phyloP scores from a whole-genome alignment of 2,329 filamentous ascomycete species.

The Penicillium sp. region DNA sequence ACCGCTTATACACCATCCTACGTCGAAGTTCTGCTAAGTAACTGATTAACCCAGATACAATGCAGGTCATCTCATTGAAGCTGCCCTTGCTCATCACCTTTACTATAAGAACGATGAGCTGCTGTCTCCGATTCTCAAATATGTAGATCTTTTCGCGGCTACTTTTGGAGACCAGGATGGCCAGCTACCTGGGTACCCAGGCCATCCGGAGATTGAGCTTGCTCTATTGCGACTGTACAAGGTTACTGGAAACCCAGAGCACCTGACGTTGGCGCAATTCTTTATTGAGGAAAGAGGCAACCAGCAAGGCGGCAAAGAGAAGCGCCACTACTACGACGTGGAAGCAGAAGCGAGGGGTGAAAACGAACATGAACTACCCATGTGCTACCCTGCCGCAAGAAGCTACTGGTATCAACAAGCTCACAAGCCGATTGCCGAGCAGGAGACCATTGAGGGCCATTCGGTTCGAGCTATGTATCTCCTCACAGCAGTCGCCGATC shows the following conservation, averaged over 20 bases:
- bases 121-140: conserved; percentile 60
- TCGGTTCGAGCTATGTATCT: conserved; percentile 67
- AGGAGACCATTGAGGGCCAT: conserved; percentile 64
- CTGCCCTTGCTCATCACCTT: conserved; percentile 62
- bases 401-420: conserved; percentile 59
- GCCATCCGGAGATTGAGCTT: conserved; percentile 63
- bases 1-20: neutral
- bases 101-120: conserved; percentile 60
- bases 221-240: conserved; percentile 56
- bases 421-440: conserved; percentile 61
- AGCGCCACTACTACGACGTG: conserved; percentile 61
- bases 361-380: conserved; percentile 54
- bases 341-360: conserved; percentile 61
- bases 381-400: conserved; percentile 53
- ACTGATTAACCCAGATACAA: conserved; percentile 56
- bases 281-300: conserved; percentile 66
- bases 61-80: conserved; percentile 67
- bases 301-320: conserved; percentile 53
- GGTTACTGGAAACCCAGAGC: conserved; percentile 45
- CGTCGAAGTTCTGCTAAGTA: neutral
- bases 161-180: conserved; percentile 59
- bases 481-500: conserved; percentile 63
- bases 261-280: conserved; percentile 59
- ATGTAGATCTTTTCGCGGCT: conserved; percentile 59
- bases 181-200: conserved; percentile 65